Base-by-base conservation (phyloP, 2,329 filamentous ascomycete genomes). In the Sporothrix euskadiensis region DNA sequence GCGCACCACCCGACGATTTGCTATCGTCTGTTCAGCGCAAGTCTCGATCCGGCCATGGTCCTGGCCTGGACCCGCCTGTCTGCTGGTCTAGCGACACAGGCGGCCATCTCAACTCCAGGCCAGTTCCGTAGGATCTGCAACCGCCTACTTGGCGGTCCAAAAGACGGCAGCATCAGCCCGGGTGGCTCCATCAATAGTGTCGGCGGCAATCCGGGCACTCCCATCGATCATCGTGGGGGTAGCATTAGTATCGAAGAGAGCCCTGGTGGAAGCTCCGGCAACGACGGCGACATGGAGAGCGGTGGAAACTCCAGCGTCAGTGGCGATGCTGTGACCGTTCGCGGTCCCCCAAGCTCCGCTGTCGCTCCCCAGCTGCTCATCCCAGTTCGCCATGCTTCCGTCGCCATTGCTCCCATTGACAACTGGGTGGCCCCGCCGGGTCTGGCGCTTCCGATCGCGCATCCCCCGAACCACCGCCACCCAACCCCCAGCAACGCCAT, bases 41-140 rank as follows among this genome's bases (percentile, higher is more conserved):
- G 49, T 30, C 47, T 69, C n/a, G 66, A 69, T 41, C 66, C 66
- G 1, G 2, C n/a, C 16, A 52, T 69, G 47, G 47, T 35, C 9
- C 10, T 49, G 32, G 44, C 66, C 66, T 69, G 66, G 66, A 39
- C 44, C 16, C 66, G 39, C 47, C 66, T 56, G n/a, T 56, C 26
- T n/a, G 30, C 47, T 30, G 44, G 22, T n/a, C 14, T 69, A 26
- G 30, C 44, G n/a, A 5, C 19, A n/a, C 47, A 69, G 49, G 66
- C 66, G 30, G 26, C 47, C 30, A n/a, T 12, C 41, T 22, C 47
- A 26, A 22, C n/a, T 19, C 66, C n/a, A 9, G 52, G 35, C 19
- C 30, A 70, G 52, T 70, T 70, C 7, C 30, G 44, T 2, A 35
- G 57, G 19, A 30, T 44, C 10, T 70, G 68, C 52, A 35, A 35